Evolutionary conservation across 2,329 filamentous ascomycete species (phyloP).

Genomic region (Alternaria infectoria): DNA sequence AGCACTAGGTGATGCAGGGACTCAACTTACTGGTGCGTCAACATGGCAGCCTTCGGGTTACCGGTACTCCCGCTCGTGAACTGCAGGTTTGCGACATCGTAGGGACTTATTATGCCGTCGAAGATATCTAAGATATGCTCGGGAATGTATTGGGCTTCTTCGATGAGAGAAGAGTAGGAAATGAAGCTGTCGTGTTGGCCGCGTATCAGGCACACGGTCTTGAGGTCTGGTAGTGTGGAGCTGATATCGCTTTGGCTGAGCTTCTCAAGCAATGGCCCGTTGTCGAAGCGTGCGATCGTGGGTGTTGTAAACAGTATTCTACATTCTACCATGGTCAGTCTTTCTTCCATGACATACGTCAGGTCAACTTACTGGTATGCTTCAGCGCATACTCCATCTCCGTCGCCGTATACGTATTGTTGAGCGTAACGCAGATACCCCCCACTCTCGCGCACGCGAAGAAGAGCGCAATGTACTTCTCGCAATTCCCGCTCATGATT

Average conservation of each 20-base stretch:
- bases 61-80: conserved; percentile 50
- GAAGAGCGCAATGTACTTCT: conserved; percentile 69
- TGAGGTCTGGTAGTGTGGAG: conserved; percentile 35
- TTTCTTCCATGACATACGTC: neutral
- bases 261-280: conserved; percentile 62
- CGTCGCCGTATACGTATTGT: conserved; percentile 79
- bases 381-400: conserved; percentile 74
- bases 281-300: conserved; percentile 70
- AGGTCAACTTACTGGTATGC: conserved; percentile 65
- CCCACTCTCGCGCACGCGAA: conserved; percentile 67
- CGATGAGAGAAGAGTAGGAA: conserved; percentile 66
- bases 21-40: conserved; percentile 43
- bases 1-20: too few relatives aligned
- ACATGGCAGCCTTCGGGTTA: conserved; percentile 48
- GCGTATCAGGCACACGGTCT: conserved; percentile 41
- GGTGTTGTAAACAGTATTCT: conserved; percentile 76
- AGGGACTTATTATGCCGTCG: conserved; percentile 42
- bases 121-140: conserved; percentile 45
- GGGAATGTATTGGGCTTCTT: conserved; percentile 36
- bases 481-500: conserved; percentile 72
- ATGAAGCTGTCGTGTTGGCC: conserved; percentile 56
- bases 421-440: conserved; percentile 71
- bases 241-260: conserved; percentile 29
- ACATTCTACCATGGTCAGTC: conserved; percentile 59
- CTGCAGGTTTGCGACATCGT: conserved; percentile 47